Evolutionary conservation across 768 basidiomycete genomes (phyloP).

Genomic region (Russula sp.): DNA sequence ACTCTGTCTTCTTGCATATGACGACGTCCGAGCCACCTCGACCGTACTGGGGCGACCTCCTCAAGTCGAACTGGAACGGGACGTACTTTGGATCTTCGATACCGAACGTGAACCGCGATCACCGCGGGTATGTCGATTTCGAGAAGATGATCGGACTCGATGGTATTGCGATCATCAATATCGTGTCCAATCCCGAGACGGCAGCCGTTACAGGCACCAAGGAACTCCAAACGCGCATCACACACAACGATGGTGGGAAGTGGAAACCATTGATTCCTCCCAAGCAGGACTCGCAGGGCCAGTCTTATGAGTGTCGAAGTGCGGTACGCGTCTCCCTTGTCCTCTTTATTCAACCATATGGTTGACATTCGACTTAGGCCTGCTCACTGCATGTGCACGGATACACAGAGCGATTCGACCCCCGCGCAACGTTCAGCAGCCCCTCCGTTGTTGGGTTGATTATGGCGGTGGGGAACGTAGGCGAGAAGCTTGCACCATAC

Average conservation of each 20-base stretch:
- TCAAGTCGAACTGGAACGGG: slow-evolving; percentile 97
- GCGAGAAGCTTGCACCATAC: slow-evolving; percentile 76
- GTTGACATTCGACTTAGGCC: slow-evolving; percentile 44
- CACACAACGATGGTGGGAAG: slow-evolving; percentile 94
- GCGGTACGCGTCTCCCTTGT: slow-evolving; percentile 47
- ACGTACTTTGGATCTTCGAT: slow-evolving; percentile 91
- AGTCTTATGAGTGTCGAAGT: slow-evolving; percentile 62
- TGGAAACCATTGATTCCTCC: slow-evolving; percentile 88
- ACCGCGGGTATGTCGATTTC: slow-evolving; percentile 87
- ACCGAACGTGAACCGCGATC: slow-evolving; percentile 89
- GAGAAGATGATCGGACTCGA: slow-evolving; percentile 97
- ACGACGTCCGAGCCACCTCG: slow-evolving; percentile 77
- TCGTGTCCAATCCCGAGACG: slow-evolving; percentile 79
- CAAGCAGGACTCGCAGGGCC: slow-evolving; percentile 66
- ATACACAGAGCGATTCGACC: slow-evolving; percentile 89
- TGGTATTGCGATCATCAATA: slow-evolving; percentile 90
- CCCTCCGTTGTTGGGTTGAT: slow-evolving; percentile 89
- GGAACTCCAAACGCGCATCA: slow-evolving; percentile 79
- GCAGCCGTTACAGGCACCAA: slow-evolving; percentile 71
- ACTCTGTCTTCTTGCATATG: slow-evolving; percentile 92
- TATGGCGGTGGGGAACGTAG: slow-evolving; percentile 96
- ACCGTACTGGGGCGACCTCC: slow-evolving; percentile 85
- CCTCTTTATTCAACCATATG: neutral
- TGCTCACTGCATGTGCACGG: slow-evolving; percentile 93
- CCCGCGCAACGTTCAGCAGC: slow-evolving; percentile 89